Evolutionary conservation across 177 flowering plant species (phyloP).

Genomic region (Tripterygium wilfordii): DNA sequence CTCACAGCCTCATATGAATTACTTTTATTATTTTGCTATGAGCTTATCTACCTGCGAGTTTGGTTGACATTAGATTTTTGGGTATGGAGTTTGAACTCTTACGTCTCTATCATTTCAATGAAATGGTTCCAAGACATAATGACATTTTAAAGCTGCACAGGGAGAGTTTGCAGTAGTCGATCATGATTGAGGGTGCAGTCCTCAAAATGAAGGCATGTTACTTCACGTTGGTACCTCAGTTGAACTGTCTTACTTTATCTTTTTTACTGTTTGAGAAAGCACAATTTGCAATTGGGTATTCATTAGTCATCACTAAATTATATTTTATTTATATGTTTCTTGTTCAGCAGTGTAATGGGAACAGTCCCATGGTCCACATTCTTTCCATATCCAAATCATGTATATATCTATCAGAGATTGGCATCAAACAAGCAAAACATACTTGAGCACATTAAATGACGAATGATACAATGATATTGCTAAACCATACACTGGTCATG

Average conservation of each 20-base stretch:
- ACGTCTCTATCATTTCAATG: constrained; percentile 2
- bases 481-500: too few relatives aligned
- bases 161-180: constrained; percentile 12
- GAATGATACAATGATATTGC: too few relatives aligned
- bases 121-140: constrained; percentile 30
- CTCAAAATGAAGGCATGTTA: constrained; percentile 1
- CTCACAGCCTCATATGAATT: not conserved
- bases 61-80: not conserved
- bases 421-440: too few relatives aligned
- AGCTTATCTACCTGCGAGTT: not conserved
- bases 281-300: too few relatives aligned
- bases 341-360: too few relatives aligned
- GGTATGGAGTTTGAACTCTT: not conserved
- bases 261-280: not conserved
- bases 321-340: too few relatives aligned
- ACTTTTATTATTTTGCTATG: not conserved
- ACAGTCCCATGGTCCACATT: too few relatives aligned
- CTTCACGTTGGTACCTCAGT: not conserved
- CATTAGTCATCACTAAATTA: too few relatives aligned
- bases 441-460: too few relatives aligned
- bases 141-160: constrained; percentile 23
- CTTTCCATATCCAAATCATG: too few relatives aligned
- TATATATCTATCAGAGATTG: too few relatives aligned
- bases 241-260: not conserved
- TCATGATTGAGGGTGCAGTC: constrained; percentile 3